Evolutionary conservation across 352 stramenopile species (phyloP), one percentile per base, ranked within the genome.

Genomic region (Globisporangium okanoganense): DNA sequence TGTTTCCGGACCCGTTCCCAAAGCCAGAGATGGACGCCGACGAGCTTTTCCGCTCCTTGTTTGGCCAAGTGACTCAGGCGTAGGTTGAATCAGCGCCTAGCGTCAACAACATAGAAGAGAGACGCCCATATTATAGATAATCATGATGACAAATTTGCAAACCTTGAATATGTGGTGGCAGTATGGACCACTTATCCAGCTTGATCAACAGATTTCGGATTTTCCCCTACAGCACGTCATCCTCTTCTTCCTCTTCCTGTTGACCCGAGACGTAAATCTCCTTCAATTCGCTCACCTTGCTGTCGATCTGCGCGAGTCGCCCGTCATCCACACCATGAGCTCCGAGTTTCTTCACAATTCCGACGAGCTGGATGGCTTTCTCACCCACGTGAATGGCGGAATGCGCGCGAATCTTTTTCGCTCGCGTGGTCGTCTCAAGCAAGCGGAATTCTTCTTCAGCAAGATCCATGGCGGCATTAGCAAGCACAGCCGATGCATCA

Each of bases 31-130:
- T 95, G 72, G 85, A 95, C 58, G 73, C 90, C 10, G 79, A 89
- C 48, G 87, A 95, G 67, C 77, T 95, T 18, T 94, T 94, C 65
- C 82, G 79, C 48, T 95, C 87, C 53, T 70, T 94, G 47, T 95
- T 95, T 54, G 85, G 81, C 47, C 79, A 90, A 51, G 58, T 78
- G 52, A 78, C 68, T 38, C 75, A 86, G 38, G 61, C 58, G 24
- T 72, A 77, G 68, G 48, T 63, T 67, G 52, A 27, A 31, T 40
- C 41, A 33, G 36, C 27, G 27, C 40, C 27, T 54, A 18, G 10
- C 40, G 43, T n/a, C 7, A 0, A 22, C 33, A 49, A n/a, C 45
- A 33, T 47, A 56, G 6, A 57, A 44, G 61, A 64, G 64, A 78
- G 51, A 71, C 47, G 9, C 38, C n/a, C 44, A 67, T 61, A 58